These are phyloP conservation scores for Fomes fomentarius DNA, from an alignment of 1,284 basidiomycete species.

Conservation along the genomic window DNA sequence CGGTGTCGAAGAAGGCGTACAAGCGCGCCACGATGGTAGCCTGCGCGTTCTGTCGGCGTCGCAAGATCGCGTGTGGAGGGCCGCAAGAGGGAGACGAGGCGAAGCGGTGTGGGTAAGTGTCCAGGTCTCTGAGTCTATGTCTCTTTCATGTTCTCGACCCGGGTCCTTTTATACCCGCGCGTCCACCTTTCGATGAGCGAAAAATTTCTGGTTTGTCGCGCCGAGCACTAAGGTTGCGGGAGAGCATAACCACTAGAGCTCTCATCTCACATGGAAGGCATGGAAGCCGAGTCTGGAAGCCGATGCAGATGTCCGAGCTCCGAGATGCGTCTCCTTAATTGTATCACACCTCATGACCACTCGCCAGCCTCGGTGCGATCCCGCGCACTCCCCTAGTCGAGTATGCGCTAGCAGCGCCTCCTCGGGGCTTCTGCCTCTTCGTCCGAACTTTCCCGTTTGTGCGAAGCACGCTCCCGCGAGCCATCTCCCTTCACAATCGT, in stretches of 20 bases:
- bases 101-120: constrained; percentile 39
- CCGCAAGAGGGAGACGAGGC: constrained; percentile 33
- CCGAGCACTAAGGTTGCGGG: neutral
- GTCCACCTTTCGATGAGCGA: too few species aligned
- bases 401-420: neutral
- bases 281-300: too few species aligned
- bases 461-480: too few species aligned
- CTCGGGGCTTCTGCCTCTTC: neutral
- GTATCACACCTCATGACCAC: neutral
- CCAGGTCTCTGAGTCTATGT: neutral
- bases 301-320: too few species aligned
- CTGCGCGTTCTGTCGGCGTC: constrained; percentile 43
- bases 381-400: neutral
- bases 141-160: neutral
- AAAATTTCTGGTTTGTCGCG: too few species aligned
- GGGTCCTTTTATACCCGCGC: constrained; percentile 1
- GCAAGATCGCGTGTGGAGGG: constrained; percentile 47
- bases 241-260: neutral
- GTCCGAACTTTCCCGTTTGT: neutral
- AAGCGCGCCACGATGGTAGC: constrained; percentile 28
- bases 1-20: constrained; percentile 1
- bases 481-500: neutral
- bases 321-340: neutral
- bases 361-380: neutral
- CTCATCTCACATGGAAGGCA: neutral